Evolutionary conservation across 2,329 filamentous ascomycete species (phyloP), one percentile per base, ranked within the genome.

Genomic region (Xylaria sp.): DNA sequence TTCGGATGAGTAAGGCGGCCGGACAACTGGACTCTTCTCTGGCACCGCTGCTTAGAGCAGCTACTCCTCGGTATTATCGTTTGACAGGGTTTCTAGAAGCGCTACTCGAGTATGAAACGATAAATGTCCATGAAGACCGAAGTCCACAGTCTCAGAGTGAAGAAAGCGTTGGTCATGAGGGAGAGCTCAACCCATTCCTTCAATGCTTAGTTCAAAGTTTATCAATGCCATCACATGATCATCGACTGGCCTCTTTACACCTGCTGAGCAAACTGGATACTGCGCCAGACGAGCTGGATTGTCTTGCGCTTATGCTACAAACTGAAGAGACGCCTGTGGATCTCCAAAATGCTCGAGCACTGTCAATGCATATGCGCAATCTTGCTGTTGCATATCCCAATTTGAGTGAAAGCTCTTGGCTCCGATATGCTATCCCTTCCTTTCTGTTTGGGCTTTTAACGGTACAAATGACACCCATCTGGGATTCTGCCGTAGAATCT

Each of bases 391-490:
- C 81, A 36, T 97, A 96, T 77, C 81, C 86, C 6, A 83, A 86
- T 28, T 77, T 90, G 10, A 82, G 84, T 48, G 81, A 87, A 2
- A 84, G 87, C 44, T 87, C 87, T 1, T 92, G 91, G 88, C 81
- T 97, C 71, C 85, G 87, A 67, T 86, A 87, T 74, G 89, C 93
- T 6, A 86, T 98, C 36, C 92, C 94, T 0, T 86, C 88, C 0
- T 98, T 94, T 75, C 90, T 93, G 74, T 97, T 97, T 74, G 96
- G 96, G 58, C 87, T 97, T 80, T 86, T 98, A 68, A 96, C 94
- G 0, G 89, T 97, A 58, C 93, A 92, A 73, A 85, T 97, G 72
- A 88, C 94, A 0, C 93, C 93, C 42, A 84, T 97, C 6, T 97
- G 95, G 93, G 93, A 97, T 68, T 93, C 97, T 74, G 88, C 93